Base-by-base conservation (phyloP, 371 early-diverging fungal genomes). In the Mucor racemosus region DNA sequence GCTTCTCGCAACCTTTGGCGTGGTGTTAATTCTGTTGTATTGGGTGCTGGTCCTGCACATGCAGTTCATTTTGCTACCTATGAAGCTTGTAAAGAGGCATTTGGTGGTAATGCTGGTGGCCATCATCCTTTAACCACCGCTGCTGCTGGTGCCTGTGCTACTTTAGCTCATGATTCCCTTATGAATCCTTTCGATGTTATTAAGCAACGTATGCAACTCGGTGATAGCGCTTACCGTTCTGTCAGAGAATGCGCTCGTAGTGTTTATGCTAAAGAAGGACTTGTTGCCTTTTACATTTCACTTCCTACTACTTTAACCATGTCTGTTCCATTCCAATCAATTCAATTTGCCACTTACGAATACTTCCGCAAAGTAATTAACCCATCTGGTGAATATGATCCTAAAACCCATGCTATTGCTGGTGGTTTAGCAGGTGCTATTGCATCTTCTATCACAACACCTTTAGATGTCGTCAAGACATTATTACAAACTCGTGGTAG, bases 21-120 rank as follows among this genome's bases (percentile, higher is more conserved):
- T 44, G 98, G 98, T 19, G 94, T 97, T 13, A 89, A 86, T 71
- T 95, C 95, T 5, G 95, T 97, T 9, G 85, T 96, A 4, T 63
- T 96, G 64, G 97, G 97, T 7, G 97, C 97, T 1, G 98, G 98
- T 0, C 98, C 98, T 5, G 93, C 98, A 3, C 98, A 98, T 71
- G 98, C 98, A 0, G 80, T 98, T 31, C 95, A 96, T 73, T 98
- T 97, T 85, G 95, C 94, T 11, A 91, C 94, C 2, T 98, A 98
- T 76, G 98, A 98, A 68, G 84, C 90, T 35, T 91, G 89, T 63
- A 98, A 97, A 81, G 87, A 87, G 31, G 60, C 84, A 6, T 88
- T 94, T 66, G 89, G 86, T 13, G 89, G 76, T 9, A 81, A 80
- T 66, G 55, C 39, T 15, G 90, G 82, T 56, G 71, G 71, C 4